These are phyloP conservation scores for Vanrija sp. DNA, from an alignment of 1,284 basidiomycete species.

Conservation along the genomic window DNA sequence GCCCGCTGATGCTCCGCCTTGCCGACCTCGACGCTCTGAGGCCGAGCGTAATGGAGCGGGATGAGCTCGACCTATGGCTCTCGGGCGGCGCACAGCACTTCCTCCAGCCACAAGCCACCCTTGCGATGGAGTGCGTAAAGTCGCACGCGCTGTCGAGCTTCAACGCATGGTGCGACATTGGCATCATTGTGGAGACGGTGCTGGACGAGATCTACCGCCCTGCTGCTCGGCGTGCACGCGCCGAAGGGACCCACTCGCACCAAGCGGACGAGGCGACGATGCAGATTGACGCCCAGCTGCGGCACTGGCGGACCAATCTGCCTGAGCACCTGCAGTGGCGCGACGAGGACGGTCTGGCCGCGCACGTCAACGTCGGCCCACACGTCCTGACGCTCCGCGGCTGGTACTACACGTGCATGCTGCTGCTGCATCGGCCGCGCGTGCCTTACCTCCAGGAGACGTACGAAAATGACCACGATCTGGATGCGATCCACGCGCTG, in stretches of 20 bases:
- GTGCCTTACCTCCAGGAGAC: background rate
- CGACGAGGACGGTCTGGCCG: background rate
- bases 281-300: background rate
- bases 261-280: background rate
- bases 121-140: background rate
- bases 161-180: background rate
- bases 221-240: background rate
- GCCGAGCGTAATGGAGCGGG: background rate
- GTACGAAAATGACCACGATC: too few relatives aligned
- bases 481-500: slow-evolving; percentile 1
- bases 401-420: background rate
- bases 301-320: background rate
- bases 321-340: background rate
- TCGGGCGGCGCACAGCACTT: background rate
- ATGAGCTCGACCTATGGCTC: background rate
- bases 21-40: background rate
- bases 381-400: background rate
- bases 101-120: background rate
- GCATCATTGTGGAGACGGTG: background rate
- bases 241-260: background rate
- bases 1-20: background rate
- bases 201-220: background rate
- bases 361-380: too few relatives aligned
- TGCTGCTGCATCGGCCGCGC: background rate
- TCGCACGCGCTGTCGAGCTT: background rate